These are phyloP conservation scores for Linum usitatissimum DNA, from an alignment of 345 rosid genomes.

Conservation along the genomic window DNA sequence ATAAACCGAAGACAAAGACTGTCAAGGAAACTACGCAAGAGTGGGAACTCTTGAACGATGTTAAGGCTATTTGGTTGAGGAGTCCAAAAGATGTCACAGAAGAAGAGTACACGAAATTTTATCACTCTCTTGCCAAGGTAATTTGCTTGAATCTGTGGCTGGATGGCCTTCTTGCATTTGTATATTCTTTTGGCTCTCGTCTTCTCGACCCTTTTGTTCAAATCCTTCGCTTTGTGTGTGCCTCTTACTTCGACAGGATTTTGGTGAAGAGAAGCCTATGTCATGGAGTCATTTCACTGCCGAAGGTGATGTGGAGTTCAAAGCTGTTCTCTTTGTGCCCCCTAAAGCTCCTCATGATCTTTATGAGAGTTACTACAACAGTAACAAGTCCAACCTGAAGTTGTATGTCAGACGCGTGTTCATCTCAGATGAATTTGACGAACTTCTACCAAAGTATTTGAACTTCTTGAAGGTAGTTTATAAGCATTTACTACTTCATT, in stretches of 20 bases:
- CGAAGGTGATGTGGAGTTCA: constrained; percentile 96
- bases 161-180: not conserved
- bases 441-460: constrained; percentile 85
- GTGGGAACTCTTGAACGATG: constrained; percentile 94
- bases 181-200: not conserved
- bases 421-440: constrained; percentile 96
- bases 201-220: not conserved
- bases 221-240: constrained; percentile 9
- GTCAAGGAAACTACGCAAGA: constrained; percentile 73
- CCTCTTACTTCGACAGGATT: constrained; percentile 46
- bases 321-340: constrained; percentile 86
- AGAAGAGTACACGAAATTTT: constrained; percentile 86
- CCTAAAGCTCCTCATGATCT: constrained; percentile 92
- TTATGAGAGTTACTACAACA: constrained; percentile 87
- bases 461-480: constrained; percentile 69
- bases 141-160: not conserved
- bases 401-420: constrained; percentile 90
- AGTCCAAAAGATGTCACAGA: constrained; percentile 94
- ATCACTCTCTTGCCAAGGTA: constrained; percentile 83
- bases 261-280: constrained; percentile 73
- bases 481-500: not conserved
- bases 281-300: constrained; percentile 93
- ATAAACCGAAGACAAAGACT: constrained; percentile 68
- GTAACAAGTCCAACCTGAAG: constrained; percentile 79
- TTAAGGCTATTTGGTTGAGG: constrained; percentile 95